Evolutionary conservation across 148 eudicot species (phyloP).

Genomic region (Polygonum aviculare): DNA sequence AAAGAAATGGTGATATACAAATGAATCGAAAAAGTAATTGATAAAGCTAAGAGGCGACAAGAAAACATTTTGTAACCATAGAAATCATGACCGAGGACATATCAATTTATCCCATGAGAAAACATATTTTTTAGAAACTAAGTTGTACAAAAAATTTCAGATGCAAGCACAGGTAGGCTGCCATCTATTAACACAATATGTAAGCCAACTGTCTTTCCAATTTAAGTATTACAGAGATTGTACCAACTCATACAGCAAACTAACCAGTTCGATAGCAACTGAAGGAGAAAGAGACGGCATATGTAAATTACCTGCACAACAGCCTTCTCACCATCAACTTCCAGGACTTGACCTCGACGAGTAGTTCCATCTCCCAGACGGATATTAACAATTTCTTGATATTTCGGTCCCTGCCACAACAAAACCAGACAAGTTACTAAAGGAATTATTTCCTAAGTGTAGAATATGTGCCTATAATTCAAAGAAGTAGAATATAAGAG

Average conservation of each 20-base stretch:
- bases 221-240: neutral
- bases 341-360: constrained; percentile 96
- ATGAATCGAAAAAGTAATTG: neutral
- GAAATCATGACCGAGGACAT: neutral
- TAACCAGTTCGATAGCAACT: neutral
- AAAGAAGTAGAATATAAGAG: neutral
- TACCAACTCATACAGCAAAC: neutral
- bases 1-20: neutral
- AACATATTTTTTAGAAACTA: neutral
- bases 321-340: constrained; percentile 98
- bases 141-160: neutral
- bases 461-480: neutral
- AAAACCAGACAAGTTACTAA: neutral
- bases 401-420: constrained; percentile 84
- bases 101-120: neutral
- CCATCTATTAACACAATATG: neutral
- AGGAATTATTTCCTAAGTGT: neutral
- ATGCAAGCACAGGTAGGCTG: neutral
- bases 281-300: neutral
- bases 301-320: constrained; percentile 73
- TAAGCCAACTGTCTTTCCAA: neutral
- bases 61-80: neutral
- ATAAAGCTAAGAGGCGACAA: neutral
- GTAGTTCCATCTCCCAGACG: constrained; percentile 95
- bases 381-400: constrained; percentile 92